Evolutionary conservation across 2,329 filamentous ascomycete genomes (phyloP).

Genomic region (Hymenoscyphus scutula): DNA sequence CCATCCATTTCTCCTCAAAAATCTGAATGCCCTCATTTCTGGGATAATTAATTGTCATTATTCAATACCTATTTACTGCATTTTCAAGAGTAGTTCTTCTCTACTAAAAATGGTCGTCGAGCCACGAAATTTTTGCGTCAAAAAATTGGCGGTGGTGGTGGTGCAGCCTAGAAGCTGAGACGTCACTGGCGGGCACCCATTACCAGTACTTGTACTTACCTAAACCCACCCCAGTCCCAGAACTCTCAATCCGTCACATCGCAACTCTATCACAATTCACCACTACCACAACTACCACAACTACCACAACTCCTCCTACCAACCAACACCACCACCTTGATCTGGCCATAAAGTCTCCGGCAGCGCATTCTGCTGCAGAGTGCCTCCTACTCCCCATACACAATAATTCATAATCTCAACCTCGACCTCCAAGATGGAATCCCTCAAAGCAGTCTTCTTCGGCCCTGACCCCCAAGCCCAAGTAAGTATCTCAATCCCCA

Average conservation of each 20-base stretch:
- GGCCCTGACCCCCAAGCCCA: slow-evolving; percentile 92
- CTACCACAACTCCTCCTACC: too few relatives aligned
- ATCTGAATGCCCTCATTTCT: not conserved
- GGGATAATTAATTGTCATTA: not conserved
- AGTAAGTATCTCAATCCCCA: slow-evolving; percentile 50
- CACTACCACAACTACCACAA: not conserved
- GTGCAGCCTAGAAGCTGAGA: not conserved
- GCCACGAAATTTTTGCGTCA: not conserved
- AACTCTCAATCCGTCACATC: slow-evolving; percentile 1
- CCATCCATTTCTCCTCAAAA: not conserved
- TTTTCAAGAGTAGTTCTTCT: not conserved
- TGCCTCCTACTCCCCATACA: slow-evolving; percentile 12
- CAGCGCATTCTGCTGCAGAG: slow-evolving; percentile 13
- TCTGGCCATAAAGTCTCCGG: slow-evolving; percentile 4
- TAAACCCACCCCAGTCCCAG: not conserved
- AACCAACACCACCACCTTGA: not conserved
- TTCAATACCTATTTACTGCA: not conserved
- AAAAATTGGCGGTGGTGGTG: not conserved
- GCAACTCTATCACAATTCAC: not conserved
- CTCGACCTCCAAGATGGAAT: slow-evolving; percentile 65
- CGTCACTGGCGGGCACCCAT: slow-evolving; percentile 1
- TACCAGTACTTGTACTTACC: not conserved
- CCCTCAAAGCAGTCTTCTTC: slow-evolving; percentile 80
- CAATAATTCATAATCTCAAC: not conserved
- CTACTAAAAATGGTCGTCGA: not conserved